These are phyloP conservation scores for Fusarium falciforme DNA, from an alignment of 2,329 filamentous ascomycete genomes.

Conservation along the genomic window DNA sequence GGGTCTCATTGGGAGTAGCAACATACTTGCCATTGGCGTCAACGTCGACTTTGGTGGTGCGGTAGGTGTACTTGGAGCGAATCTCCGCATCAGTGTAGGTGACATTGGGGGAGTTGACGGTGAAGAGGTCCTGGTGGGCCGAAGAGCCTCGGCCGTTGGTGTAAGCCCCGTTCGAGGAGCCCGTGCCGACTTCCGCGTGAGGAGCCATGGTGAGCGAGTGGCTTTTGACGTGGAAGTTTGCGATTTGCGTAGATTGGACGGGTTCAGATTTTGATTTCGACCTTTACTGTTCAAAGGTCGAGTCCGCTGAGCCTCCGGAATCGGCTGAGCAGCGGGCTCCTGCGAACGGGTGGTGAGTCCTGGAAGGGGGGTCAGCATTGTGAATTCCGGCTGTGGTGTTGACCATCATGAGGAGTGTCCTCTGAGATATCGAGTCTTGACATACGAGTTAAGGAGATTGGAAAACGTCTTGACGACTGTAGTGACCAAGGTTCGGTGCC, in stretches of 20 bases:
- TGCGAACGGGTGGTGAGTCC: slow-evolving; percentile 95
- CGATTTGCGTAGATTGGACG: slow-evolving; percentile 41
- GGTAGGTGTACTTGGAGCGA: slow-evolving; percentile 94
- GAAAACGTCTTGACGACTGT: slow-evolving; percentile 93
- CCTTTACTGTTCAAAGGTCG: slow-evolving; percentile 67
- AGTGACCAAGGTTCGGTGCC: slow-evolving; percentile 66
- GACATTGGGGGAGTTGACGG: slow-evolving; percentile 92
- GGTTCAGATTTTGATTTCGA: slow-evolving; percentile 46
- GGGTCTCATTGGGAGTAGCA: slow-evolving; percentile 86
- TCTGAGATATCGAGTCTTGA: slow-evolving; percentile 15
- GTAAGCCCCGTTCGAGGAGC: slow-evolving; percentile 69
- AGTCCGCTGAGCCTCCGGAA: slow-evolving; percentile 84
- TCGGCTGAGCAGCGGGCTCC: slow-evolving; percentile 93
- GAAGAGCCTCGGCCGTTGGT: slow-evolving; percentile 49
- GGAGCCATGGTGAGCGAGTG: slow-evolving; percentile 80
- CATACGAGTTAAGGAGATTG: slow-evolving; percentile 97
- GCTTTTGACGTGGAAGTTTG: slow-evolving; percentile 38
- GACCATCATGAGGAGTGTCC: not conserved
- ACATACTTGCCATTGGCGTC: slow-evolving; percentile 80
- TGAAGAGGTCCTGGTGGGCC: slow-evolving; percentile 75
- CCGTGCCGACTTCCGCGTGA: slow-evolving; percentile 76
- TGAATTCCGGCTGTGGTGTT: not conserved
- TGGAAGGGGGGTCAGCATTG: slow-evolving; percentile 55
- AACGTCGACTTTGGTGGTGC: slow-evolving; percentile 85
- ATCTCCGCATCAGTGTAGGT: slow-evolving; percentile 89